Evolutionary conservation across 805 yeast species (phyloP), one percentile per base, ranked within the genome.

Genomic region (Candida ipomoeae): DNA sequence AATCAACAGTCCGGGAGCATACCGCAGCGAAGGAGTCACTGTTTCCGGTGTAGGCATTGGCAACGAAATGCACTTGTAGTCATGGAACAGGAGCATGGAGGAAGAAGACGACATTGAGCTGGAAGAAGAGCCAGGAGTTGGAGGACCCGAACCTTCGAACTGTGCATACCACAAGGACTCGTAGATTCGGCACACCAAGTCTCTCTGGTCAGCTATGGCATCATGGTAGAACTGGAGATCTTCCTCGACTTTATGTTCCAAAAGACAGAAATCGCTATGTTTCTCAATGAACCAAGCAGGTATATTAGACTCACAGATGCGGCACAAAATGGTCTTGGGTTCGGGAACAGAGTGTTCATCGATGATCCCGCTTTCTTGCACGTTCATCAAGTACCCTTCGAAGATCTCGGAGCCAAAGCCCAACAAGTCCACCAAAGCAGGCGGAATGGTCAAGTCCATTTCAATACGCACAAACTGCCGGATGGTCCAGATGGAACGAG

Each of bases 201-300:
- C 77, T 23, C 79, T 75, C 49, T 89, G 96, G 48, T 91, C 97
- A 3, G 79, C 68, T 3, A 92, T 71, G 17, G 77, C 74, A 57
- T 94, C 98, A 56, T 92, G 96, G 42, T 83, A 72, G 34, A 75
- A 58, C 61, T 86, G 88, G 8, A 92, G 81, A 33, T 84, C 83
- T 57, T 89, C 90, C 61, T 84, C 90, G 10, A 87, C 80, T 59
- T 83, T 79, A 67, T 90, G 96, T 64, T 91, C 97, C 34, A 88
- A 79, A 29, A 87, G 74, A 60, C 99, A 94, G 43, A 87, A 70
- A 61, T 90, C 94, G 1, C 92, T 85, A 67, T 94, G 99, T 45
- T 84, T 79, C 59, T 92, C 99, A 37, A 94, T 74, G 86, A 96
- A 94, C 99, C 99, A 94, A 3, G 90, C 87, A 3, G 96, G 97